Evolutionary conservation across 169 alveolate species (phyloP).

Genomic region (Plasmodium ovale): DNA sequence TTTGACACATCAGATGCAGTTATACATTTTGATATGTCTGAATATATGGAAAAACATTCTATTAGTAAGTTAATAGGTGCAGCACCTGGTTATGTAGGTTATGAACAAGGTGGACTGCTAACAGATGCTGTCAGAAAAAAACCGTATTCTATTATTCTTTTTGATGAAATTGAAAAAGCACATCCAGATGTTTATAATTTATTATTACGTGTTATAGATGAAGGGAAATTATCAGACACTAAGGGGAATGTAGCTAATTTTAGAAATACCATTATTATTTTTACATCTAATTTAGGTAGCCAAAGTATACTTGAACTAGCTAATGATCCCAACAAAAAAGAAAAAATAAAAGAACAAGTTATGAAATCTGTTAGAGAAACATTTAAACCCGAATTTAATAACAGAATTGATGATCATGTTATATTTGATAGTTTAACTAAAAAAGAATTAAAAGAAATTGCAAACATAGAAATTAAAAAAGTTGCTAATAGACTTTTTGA

Average conservation of each 20-base stretch:
- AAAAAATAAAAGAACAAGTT: slow-evolving; percentile 82
- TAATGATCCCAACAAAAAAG: slow-evolving; percentile 83
- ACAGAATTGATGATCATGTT: slow-evolving; percentile 91
- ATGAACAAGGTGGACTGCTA: slow-evolving; percentile 92
- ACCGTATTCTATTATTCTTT: slow-evolving; percentile 91
- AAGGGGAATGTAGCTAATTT: slow-evolving; percentile 92
- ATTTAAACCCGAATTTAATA: slow-evolving; percentile 91
- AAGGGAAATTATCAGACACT: slow-evolving; percentile 91
- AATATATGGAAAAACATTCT: slow-evolving; percentile 93
- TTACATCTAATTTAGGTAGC: slow-evolving; percentile 92
- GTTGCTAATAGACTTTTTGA: slow-evolving; percentile 88
- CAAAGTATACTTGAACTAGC: slow-evolving; percentile 88
- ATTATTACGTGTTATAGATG: slow-evolving; percentile 91
- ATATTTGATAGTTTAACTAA: slow-evolving; percentile 85
- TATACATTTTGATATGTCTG: slow-evolving; percentile 93
- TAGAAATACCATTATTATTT: slow-evolving; percentile 87
- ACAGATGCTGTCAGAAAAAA: slow-evolving; percentile 92
- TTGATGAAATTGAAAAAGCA: slow-evolving; percentile 94
- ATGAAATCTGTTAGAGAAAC: slow-evolving; percentile 85
- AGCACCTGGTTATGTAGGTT: slow-evolving; percentile 95
- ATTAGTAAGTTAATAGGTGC: slow-evolving; percentile 93
- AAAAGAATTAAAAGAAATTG: slow-evolving; percentile 87
- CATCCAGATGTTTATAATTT: slow-evolving; percentile 93
- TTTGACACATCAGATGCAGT: slow-evolving; percentile 89
- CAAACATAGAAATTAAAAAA: slow-evolving; percentile 86